phyloP scores from a whole-genome alignment of 192 early-diverging fungal genomes.

The Linderina pennispora region DNA sequence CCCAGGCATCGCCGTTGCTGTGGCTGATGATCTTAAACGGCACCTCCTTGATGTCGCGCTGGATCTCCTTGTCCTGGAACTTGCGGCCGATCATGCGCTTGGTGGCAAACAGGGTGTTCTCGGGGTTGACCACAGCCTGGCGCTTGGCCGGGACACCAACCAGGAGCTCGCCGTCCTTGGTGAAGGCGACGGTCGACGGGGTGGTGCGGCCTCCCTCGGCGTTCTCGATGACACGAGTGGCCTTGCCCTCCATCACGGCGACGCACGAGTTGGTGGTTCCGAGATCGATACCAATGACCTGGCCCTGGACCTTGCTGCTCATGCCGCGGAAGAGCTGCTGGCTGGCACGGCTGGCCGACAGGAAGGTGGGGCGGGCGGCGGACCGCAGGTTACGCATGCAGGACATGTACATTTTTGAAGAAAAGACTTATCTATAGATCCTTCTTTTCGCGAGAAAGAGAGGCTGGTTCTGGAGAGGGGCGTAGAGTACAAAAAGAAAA shows the following conservation, averaged over 20 bases:
- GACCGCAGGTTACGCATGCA: conserved; percentile 45
- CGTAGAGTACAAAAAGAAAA: conserved; percentile 6
- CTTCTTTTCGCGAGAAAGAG: neutral
- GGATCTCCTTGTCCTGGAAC: conserved; percentile 82
- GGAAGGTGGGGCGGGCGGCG: conserved; percentile 24
- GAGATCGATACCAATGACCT: conserved; percentile 97
- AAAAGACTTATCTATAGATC: neutral
- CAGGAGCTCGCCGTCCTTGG: conserved; percentile 92
- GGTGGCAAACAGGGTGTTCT: conserved; percentile 96
- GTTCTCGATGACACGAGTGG: conserved; percentile 95
- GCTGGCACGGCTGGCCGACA: conserved; percentile 12
- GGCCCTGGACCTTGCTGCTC: conserved; percentile 63
- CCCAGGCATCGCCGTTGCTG: conserved; percentile 97
- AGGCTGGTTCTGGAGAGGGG: neutral
- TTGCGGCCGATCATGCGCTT: conserved; percentile 96
- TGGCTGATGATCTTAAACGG: conserved; percentile 95
- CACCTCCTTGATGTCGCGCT: conserved; percentile 83
- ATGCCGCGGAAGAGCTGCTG: conserved; percentile 32
- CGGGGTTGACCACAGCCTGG: conserved; percentile 97
- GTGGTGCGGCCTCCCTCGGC: conserved; percentile 94
- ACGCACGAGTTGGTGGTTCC: conserved; percentile 99
- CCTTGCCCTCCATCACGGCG: conserved; percentile 97
- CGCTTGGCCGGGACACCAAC: conserved; percentile 97
- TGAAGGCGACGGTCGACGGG: conserved; percentile 93
- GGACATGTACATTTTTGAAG: conserved; percentile 44